Base-by-base conservation (phyloP, 768 basidiomycete genomes). In the Suillus weaverae region DNA sequence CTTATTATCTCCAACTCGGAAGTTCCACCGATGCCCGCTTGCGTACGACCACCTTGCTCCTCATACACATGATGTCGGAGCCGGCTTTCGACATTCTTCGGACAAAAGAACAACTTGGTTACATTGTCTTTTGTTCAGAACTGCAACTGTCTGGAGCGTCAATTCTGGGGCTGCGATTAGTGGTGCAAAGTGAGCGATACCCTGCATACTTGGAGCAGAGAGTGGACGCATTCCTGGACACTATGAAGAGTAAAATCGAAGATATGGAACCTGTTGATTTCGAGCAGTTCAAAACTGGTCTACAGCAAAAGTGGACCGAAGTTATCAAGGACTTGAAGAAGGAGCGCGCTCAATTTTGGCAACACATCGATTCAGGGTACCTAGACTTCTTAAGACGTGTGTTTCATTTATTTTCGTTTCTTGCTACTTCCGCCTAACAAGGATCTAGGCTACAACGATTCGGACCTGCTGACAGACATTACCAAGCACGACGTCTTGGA, bases 21-120 rank as follows among this genome's bases (percentile, higher is more conserved):
- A 81, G 87, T 44, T 73, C 87, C 38, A 79, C 80, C 8, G 86
- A 95, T 72, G 83, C 86, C 54, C 82, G 75, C 22, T 78, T 86
- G 13, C 88, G 95, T 4, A 88, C 92, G 32, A 81, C 83, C 2
- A 83, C 89, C 30, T 78, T 87, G 2, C 83, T 99, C 16, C 86
- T 98, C 30, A 83, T 84, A 0, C 94, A 96, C 69, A 91, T 99
- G 63, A 82, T 96, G 43, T 81, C 84, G n/a, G 97, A 99, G 70
- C 97, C 96, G 1, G 86, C 91, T 11, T 99, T 99, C 78, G 89
- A 97, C 73, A 80, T 89, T 30, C 84, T 99, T 36, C 89, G 97
- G 35, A 98, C 96, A 4, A 89, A 94, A 73, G 94, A 99, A 73
- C 97, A 99, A 76, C 83, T 99, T 1, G 97, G 97, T 6, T 99